These are phyloP conservation scores for Astrocystis sublimbata DNA, from an alignment of 495 filamentous ascomycete genomes.

Conservation along the genomic window DNA sequence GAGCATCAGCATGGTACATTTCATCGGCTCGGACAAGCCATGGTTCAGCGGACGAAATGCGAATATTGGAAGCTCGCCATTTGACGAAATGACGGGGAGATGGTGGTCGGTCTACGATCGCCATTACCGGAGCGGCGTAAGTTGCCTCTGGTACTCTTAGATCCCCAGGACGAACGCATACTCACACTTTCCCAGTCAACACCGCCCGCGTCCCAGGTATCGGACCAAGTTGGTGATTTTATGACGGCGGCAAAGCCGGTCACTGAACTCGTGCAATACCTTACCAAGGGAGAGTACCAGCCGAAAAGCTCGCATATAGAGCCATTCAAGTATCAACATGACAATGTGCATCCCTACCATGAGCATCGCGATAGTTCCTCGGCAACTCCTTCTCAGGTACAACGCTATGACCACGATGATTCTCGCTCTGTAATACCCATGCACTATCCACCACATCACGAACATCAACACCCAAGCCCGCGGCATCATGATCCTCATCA, in stretches of 20 bases:
- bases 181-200: conserved; percentile 6
- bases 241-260: conserved; percentile 10
- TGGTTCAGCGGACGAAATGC: conserved; percentile 72
- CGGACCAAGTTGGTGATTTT: background rate
- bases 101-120: conserved; percentile 95
- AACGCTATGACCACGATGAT: conserved; percentile 17
- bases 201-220: background rate
- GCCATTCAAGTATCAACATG: conserved; percentile 32
- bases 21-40: conserved; percentile 89
- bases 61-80: conserved; percentile 59
- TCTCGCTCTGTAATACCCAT: conserved; percentile 4
- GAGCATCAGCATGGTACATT: conserved; percentile 84
- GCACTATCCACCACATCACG: conserved; percentile 14
- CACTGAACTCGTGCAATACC: conserved; percentile 50
- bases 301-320: conserved; percentile 36
- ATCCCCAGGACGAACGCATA: background rate
- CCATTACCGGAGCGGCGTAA: conserved; percentile 66
- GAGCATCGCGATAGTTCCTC: conserved; percentile 27
- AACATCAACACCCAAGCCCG: background rate
- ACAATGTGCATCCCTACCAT: conserved; percentile 17
- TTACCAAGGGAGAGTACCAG: conserved; percentile 56
- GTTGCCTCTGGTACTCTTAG: conserved; percentile 20
- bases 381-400: background rate
- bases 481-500: conserved; percentile 18
- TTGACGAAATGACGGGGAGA: conserved; percentile 73